phyloP scores from a whole-genome alignment of 1,139 yeast species.

The Blastobotrys aristatus region DNA sequence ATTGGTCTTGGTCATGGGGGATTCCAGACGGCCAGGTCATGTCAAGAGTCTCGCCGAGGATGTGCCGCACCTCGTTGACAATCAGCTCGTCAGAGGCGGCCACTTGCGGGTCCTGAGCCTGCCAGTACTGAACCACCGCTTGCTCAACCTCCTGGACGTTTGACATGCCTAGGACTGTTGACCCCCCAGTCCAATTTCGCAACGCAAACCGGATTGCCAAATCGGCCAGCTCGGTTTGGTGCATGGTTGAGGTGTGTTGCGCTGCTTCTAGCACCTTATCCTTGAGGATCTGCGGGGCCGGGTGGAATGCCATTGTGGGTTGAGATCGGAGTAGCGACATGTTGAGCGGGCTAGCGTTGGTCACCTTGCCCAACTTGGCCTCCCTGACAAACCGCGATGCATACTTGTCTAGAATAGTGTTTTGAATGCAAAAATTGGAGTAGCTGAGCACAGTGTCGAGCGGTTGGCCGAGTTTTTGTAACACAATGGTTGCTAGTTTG shows the following conservation, averaged over 20 bases:
- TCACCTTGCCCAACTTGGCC: slow-evolving; percentile 52
- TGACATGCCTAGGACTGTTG: slow-evolving; percentile 73
- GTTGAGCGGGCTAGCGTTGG: slow-evolving; percentile 81
- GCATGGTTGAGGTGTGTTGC: slow-evolving; percentile 34
- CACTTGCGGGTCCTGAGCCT: slow-evolving; percentile 38
- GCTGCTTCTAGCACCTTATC: slow-evolving; percentile 54
- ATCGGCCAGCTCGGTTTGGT: slow-evolving; percentile 65
- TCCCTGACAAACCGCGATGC: slow-evolving; percentile 47
- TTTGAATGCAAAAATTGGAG: slow-evolving; percentile 79
- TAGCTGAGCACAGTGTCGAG: slow-evolving; percentile 76
- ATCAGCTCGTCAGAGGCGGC: slow-evolving; percentile 42
- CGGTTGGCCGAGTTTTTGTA: slow-evolving; percentile 39
- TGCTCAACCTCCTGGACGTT: slow-evolving; percentile 53
- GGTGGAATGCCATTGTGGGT: slow-evolving; percentile 73
- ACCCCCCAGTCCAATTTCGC: slow-evolving; percentile 54
- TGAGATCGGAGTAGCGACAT: slow-evolving; percentile 78
- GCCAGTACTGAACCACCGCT: slow-evolving; percentile 57
- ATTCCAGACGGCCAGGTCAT: slow-evolving; percentile 75
- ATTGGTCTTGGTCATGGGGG: too few species aligned
- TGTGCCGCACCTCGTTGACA: slow-evolving; percentile 42
- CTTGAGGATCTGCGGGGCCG: slow-evolving; percentile 61
- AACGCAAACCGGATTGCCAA: slow-evolving; percentile 75
- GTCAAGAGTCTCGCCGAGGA: slow-evolving; percentile 51
- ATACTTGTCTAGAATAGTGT: slow-evolving; percentile 50
- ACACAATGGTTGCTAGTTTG: slow-evolving; percentile 39